phyloP scores from a whole-genome alignment of 306 rosid species.

The Rosa lucieae region DNA sequence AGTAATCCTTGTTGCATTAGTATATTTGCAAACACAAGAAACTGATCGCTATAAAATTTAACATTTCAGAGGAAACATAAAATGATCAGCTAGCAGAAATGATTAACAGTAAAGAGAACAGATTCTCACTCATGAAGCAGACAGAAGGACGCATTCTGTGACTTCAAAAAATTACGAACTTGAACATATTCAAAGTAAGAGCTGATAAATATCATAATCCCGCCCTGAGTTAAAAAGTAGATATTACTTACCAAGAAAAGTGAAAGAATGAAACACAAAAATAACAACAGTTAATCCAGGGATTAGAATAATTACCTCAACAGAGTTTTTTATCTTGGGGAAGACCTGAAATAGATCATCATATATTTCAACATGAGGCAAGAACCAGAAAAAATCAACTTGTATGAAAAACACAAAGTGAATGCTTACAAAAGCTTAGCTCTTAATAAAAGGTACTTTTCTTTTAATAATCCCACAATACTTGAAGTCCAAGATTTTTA shows the following conservation, averaged over 20 bases:
- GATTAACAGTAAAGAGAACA: slow-evolving; percentile 7
- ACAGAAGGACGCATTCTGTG: slow-evolving; percentile 83
- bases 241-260: neutral
- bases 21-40: slow-evolving; percentile 7
- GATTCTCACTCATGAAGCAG: slow-evolving; percentile 89
- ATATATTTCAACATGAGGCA: slow-evolving; percentile 5
- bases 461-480: neutral
- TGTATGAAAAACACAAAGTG: neutral
- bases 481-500: neutral
- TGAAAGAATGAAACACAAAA: neutral
- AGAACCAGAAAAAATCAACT: neutral
- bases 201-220: slow-evolving; percentile 78
- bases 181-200: slow-evolving; percentile 81
- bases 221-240: slow-evolving; percentile 63
- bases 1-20: slow-evolving; percentile 18
- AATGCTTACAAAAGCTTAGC: neutral
- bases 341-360: slow-evolving; percentile 58
- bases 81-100: slow-evolving; percentile 16
- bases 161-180: slow-evolving; percentile 77
- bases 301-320: slow-evolving; percentile 46
- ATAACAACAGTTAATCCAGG: slow-evolving; percentile 7
- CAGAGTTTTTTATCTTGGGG: slow-evolving; percentile 78
- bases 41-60: neutral
- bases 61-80: neutral
- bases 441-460: neutral